A percentile compares a stretch with the other conserved stretches of the same genome.
phyloP scores from a whole-genome alignment of 306 rosid genomes.

The Biancaea sappan region DNA sequence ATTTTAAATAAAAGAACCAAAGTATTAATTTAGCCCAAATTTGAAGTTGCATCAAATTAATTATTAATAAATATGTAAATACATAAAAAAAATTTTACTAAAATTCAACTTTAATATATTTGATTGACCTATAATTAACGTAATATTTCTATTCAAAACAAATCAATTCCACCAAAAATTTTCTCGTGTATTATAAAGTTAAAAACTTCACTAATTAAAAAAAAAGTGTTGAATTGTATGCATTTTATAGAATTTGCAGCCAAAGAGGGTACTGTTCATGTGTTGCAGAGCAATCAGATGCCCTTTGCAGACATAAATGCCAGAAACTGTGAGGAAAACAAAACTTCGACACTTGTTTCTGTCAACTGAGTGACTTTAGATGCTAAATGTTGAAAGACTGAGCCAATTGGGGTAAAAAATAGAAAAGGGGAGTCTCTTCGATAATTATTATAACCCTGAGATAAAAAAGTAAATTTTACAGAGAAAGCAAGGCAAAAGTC shows the following conservation, averaged over 20 bases:
- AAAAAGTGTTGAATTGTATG: constrained; percentile 34
- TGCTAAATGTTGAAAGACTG: background rate
- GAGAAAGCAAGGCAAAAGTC: constrained; percentile 32
- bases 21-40: too few relatives aligned
- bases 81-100: too few relatives aligned
- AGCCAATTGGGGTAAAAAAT: background rate
- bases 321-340: constrained; percentile 16
- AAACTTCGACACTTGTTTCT: too few relatives aligned
- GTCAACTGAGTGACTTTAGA: background rate
- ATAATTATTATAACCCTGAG: too few relatives aligned
- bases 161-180: too few relatives aligned
- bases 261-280: constrained; percentile 34
- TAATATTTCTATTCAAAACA: too few relatives aligned
- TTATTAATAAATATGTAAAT: too few relatives aligned
- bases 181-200: background rate
- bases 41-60: too few relatives aligned
- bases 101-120: too few relatives aligned
- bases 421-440: too few relatives aligned
- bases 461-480: background rate
- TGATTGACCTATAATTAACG: too few relatives aligned
- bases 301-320: constrained; percentile 41
- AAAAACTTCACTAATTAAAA: background rate
- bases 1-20: too few relatives aligned
- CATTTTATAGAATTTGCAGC: constrained; percentile 19
- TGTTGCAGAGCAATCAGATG: constrained; percentile 4